Percentiles rank a stretch among this genome's conserved stretches.
Evolutionary conservation across 441 rosid genomes (phyloP).

Genomic region (Eutrema salsugineum): DNA sequence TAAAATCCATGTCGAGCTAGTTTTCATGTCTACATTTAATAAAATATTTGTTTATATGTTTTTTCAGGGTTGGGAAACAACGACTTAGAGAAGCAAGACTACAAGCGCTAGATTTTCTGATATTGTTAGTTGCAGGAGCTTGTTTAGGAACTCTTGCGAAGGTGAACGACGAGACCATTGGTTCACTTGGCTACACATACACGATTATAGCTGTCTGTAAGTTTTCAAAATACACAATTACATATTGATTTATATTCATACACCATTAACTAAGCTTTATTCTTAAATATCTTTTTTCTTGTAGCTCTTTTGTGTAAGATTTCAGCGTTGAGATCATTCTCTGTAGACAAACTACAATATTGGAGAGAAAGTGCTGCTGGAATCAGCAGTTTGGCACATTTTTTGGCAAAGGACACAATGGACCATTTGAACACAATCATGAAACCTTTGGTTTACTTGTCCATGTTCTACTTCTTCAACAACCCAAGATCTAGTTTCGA

Average conservation of each 20-base stretch:
- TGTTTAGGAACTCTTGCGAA: constrained; percentile 69
- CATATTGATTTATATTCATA: background rate
- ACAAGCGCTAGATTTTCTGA: constrained; percentile 54
- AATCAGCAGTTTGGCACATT: constrained; percentile 66
- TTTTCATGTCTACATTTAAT: background rate
- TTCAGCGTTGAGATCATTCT: constrained; percentile 56
- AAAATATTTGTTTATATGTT: background rate
- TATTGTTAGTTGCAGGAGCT: constrained; percentile 60
- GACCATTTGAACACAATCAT: constrained; percentile 52
- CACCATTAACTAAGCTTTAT: background rate
- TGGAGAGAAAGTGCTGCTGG: constrained; percentile 63
- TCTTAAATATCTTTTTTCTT: background rate
- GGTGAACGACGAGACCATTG: constrained; percentile 60
- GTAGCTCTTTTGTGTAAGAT: constrained; percentile 68
- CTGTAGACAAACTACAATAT: constrained; percentile 53
- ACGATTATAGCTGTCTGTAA: constrained; percentile 68
- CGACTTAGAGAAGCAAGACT: constrained; percentile 56
- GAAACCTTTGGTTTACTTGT: constrained; percentile 64
- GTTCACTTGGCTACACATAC: constrained; percentile 56
- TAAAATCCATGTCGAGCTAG: background rate
- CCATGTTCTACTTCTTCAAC: constrained; percentile 73
- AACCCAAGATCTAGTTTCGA: constrained; percentile 60
- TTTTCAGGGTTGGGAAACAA: constrained; percentile 55
- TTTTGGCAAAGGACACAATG: constrained; percentile 59
- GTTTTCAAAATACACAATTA: background rate